Evolutionary conservation across 1,284 basidiomycete genomes (phyloP).

Genomic region (Melampsora americana): DNA sequence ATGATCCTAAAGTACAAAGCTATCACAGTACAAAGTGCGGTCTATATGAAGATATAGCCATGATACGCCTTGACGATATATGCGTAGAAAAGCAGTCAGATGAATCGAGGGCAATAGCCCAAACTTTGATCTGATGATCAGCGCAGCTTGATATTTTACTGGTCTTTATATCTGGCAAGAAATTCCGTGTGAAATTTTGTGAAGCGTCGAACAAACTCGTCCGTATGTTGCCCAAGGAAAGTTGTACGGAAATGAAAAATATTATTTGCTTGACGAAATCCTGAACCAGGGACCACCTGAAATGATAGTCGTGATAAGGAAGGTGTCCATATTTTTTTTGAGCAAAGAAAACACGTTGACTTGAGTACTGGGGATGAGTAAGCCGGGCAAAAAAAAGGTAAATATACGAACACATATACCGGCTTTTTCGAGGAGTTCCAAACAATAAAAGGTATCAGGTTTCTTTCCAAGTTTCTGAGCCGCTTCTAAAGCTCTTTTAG

Average conservation of each 20-base stretch:
- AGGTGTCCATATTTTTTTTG: too few species aligned
- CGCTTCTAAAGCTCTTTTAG: slow-evolving; percentile 67
- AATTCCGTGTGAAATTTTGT: slow-evolving; percentile 79
- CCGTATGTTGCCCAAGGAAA: slow-evolving; percentile 59
- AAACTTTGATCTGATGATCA: too few species aligned
- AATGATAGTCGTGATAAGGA: neutral
- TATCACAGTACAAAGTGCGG: too few species aligned
- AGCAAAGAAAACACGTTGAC: neutral
- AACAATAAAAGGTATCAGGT: slow-evolving; percentile 81
- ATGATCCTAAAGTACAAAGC: too few species aligned
- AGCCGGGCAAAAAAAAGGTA: neutral
- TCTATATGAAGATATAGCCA: too few species aligned
- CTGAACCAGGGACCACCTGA: slow-evolving; percentile 72
- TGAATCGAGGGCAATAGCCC: too few species aligned
- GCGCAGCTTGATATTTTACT: too few species aligned
- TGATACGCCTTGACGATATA: too few species aligned
- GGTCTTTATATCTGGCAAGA: slow-evolving; percentile 64
- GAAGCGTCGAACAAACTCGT: slow-evolving; percentile 79
- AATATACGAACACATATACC: slow-evolving; percentile 68
- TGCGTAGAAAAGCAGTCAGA: too few species aligned
- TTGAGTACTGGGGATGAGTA: neutral
- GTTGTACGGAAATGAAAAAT: slow-evolving; percentile 73
- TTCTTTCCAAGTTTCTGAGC: slow-evolving; percentile 70
- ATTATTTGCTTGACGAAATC: slow-evolving; percentile 83
- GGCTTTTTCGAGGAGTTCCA: slow-evolving; percentile 74